Conservation (phyloP, 2,329 filamentous ascomycete species). For the Periconia digitata region DNA sequence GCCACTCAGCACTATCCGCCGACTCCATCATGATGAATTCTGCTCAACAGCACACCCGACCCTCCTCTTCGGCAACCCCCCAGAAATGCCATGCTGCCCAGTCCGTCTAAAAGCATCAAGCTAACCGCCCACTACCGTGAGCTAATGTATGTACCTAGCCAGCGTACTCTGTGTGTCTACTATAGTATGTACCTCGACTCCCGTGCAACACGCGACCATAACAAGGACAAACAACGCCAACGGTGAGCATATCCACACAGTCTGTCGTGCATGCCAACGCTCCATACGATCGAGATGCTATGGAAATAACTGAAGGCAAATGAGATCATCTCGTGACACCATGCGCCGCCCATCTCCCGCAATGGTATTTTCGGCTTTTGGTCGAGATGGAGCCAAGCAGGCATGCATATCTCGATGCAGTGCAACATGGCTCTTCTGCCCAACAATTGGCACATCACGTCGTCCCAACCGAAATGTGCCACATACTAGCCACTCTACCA, state of each 20-base stretch:
- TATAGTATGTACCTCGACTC: not conserved
- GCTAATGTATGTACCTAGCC: conserved; percentile 7
- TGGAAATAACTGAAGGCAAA: no score
- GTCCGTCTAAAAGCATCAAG: conserved; percentile 24
- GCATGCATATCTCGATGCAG: no score
- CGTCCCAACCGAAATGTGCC: not conserved
- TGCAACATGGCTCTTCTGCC: not conserved
- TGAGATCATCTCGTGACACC: not conserved
- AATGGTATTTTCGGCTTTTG: not conserved
- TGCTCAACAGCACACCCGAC: not conserved
- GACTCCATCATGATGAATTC: no score
- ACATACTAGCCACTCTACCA: not conserved
- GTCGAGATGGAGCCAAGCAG: not conserved
- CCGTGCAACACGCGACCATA: not conserved
- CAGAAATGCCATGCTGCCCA: conserved; percentile 40
- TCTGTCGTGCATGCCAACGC: no score
- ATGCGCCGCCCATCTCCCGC: not conserved
- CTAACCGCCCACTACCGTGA: conserved; percentile 20
- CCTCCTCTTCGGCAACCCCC: conserved; percentile 3
- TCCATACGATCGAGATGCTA: no score
- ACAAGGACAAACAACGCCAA: no score
- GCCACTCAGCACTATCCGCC: not conserved
- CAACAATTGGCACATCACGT: not conserved
- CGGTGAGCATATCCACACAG: not conserved
- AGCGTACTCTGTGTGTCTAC: no score